Percentiles rank a stretch among this genome's conserved stretches.
phyloP scores from a whole-genome alignment of 106 monocot genomes.

The Amphibolis antarctica region DNA sequence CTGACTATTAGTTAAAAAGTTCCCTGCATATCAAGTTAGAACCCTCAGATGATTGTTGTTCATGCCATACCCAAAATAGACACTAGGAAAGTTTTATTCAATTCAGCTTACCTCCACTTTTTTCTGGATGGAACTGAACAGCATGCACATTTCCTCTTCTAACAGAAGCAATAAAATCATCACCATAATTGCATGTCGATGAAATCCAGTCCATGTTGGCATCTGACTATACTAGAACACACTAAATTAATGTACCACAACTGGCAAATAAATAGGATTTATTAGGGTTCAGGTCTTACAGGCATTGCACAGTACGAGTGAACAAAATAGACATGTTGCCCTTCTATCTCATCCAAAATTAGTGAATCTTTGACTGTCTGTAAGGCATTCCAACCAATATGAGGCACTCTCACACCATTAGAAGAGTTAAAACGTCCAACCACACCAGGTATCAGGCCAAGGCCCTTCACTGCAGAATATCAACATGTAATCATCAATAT shows the following conservation, averaged over 20 bases:
- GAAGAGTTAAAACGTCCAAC: conserved; percentile 72
- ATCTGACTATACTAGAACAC: conserved; percentile 49
- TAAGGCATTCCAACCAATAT: conserved; percentile 87
- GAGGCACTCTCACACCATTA: conserved; percentile 64
- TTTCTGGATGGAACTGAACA: conserved; percentile 97
- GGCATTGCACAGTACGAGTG: conserved; percentile 87
- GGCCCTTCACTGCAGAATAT: conserved; percentile 59
- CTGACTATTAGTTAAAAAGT: too few relatives aligned
- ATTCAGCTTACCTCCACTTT: conserved; percentile 74
- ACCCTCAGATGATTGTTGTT: too few relatives aligned
- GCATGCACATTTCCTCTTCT: conserved; percentile 85
- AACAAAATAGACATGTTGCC: conserved; percentile 91
- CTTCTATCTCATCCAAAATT: conserved; percentile 63
- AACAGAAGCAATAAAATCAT: conserved; percentile 70
- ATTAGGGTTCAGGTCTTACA: conserved; percentile 26
- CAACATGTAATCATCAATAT: neutral
- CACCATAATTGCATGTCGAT: conserved; percentile 85
- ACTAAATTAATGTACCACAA: conserved; percentile 7
- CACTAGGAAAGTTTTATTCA: neutral
- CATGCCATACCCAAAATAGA: neutral
- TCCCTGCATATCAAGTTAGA: too few relatives aligned
- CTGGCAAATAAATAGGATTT: neutral
- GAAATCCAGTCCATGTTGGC: conserved; percentile 90
- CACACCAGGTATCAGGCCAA: conserved; percentile 76
- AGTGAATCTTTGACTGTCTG: conserved; percentile 41